Base-by-base conservation (phyloP, 1,139 yeast species). In the Debaryomycetaceae sp. region DNA sequence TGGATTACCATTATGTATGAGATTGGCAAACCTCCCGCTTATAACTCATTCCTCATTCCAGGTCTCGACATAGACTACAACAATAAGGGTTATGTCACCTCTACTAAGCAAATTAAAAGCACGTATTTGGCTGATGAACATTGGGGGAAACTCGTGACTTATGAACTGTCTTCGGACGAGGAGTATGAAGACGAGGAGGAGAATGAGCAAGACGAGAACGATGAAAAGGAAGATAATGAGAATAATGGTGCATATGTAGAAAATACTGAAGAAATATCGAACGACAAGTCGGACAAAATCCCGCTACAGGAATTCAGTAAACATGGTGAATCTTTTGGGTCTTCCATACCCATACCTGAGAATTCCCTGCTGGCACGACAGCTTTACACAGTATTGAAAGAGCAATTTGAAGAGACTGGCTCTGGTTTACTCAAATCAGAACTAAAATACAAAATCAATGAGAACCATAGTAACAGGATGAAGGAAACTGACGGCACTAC, bases 21-120 rank as follows among this genome's bases (percentile, higher is more conserved):
- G 45, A 58, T 80, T 22, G 98, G 98, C 0, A 83, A 87, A 33
- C 97, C 99, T 0, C 97, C 97, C 0, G 76, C 91, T 13, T 93
- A 90, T 61, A 82, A 83, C 4, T 75, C 80, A 34, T 67, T 88
- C 59, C 64, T 73, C 31, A 78, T 88, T 6, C 89, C 80, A 1
- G 80, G 79, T 0, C 76, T 54, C 72, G 87, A 50, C 64, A 54
- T 55, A 1, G 65, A 63, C 35, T 74, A 74, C 50, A 54, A 60
- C 6, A 74, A 74, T 47, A 57, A 57, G 14, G 78, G 78, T 0
- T 74, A 74, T 33, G 41, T 33, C 30, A 24, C 46, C 11, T n/a
- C 24, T 17, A 14, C 14, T 68, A 6, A 66, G 63, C 65, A 68
- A 7, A 55, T 59, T 9, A 40, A 42, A 46, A 63, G 59, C 17